Base-by-base conservation (phyloP, 2,329 filamentous ascomycete species). In the Aspergillus thermomutatus region DNA sequence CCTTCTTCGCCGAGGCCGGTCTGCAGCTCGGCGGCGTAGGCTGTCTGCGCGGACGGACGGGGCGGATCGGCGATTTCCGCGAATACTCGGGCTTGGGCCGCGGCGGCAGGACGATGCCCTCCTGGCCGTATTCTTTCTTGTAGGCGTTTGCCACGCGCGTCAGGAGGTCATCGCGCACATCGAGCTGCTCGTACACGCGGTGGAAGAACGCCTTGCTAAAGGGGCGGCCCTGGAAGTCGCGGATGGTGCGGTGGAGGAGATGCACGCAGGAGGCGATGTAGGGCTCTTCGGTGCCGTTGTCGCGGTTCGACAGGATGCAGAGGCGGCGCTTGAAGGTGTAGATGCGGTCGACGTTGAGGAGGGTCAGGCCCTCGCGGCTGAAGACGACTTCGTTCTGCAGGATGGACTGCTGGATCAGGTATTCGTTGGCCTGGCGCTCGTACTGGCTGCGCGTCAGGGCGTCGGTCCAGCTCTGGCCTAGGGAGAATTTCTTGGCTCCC, bases 341-440 rank as follows among this genome's bases (percentile, higher is more conserved):
- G 55, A 78, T 74, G 41, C 75, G 74, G 63, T 79, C 76, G 60
- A 78, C 74, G 53, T 72, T 77, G 10, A 79, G 66, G 7, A 79
- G 60, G 0, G 77, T 77, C 34, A 79, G 63, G 2, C 76, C 76
- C 57, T 79, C 76, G 47, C 74, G 72, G 54, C 71, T 75, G 65
- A 77, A 77, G 34, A 78, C 66, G 34, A 78, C 70, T 53, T 78
- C 75, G 54, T 77, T 76, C 57, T 79, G 76, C 41, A 75, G 60
- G 43, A 78, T 72, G 6, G 76, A 77, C 56, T 76, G 75, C 52
- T 74, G 68, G 41, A 76, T 66, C 5, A 78, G 68, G 58, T 77
- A 76, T 28, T 75, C 72, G 52, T 76, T 71, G 52, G 68, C 68
- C n/a, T 67, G 62, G 21, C 69, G 70, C 26, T 71, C 68, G 50